Base-by-base conservation (phyloP, 208 protist genomes). In the Lotmaria passim region DNA sequence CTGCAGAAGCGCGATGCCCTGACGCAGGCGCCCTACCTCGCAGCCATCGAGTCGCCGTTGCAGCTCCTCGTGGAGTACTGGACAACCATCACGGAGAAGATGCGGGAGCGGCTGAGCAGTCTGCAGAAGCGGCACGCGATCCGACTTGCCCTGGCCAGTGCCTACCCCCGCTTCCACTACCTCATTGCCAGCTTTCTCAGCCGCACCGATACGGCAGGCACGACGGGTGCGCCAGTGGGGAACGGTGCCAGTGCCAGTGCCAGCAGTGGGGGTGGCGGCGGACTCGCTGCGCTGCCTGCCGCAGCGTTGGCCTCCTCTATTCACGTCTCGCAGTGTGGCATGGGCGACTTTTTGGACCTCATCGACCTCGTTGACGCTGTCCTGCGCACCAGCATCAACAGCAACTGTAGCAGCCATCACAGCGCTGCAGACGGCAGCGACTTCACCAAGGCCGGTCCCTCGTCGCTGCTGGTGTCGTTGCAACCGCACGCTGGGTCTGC, bases 31-130 rank as follows among this genome's bases (percentile, higher is more conserved):
- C 57, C 68, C 1, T 89, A 83, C 60, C 50, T 91, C 15, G 60
- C 60, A 43, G 58, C 66, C 19, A 62, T 90, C 43, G 86, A 90
- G 41, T 56, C 57, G n/a, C 90, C 86, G 7, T 81, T 79, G 47
- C 80, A 83, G 64, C 53, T 91, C 31, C 74, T 94, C 21, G 70
- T 81, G 11, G 86, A 94, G 38, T 94, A 89, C 72, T 91, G 86
- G 84, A 73, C 78, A 0, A 46, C 81, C 10, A 65, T 88, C 19
- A 84, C 78, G 30, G 86, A 90, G 19, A 88, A 85, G 69, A 36
- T 92, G 57, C 66, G 79, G 21, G 86, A 90, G 75, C 76, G 79
- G 36, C 65, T 94, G 46, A 55, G 67, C 53, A 77, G 60, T 19
- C 38, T 90, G 58, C 86, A 89, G 68, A 83, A 83, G 65, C 85